A percentile compares a stretch with the other conserved stretches of the same genome.
Conservation (phyloP, 768 basidiomycete genomes). For the Suillus subluteus region DNA sequence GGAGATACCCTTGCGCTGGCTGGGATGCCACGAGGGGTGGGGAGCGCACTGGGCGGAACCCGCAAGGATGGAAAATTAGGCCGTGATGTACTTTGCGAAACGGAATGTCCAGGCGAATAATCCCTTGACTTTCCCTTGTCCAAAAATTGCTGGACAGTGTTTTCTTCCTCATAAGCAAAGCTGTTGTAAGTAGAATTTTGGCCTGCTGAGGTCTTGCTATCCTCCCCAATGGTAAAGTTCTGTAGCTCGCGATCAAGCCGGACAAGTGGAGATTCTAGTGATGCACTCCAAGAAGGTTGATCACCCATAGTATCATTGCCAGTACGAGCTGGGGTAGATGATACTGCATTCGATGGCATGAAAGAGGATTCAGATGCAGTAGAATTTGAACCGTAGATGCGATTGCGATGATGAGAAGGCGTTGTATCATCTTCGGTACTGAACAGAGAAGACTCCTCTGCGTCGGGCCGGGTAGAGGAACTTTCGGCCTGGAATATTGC, state of each 20-base stretch:
- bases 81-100: slow-evolving; percentile 54
- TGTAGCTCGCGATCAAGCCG: slow-evolving; percentile 66
- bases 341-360: slow-evolving; percentile 70
- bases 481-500: slow-evolving; percentile 20
- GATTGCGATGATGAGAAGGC: slow-evolving; percentile 15
- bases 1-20: slow-evolving; percentile 46
- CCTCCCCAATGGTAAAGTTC: slow-evolving; percentile 46
- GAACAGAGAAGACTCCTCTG: slow-evolving; percentile 15
- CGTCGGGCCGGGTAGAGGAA: slow-evolving; percentile 20
- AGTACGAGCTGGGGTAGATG: slow-evolving; percentile 73
- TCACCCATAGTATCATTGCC: slow-evolving; percentile 47
- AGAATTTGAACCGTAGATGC: slow-evolving; percentile 44
- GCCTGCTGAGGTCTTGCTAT: slow-evolving; percentile 36
- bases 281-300: slow-evolving; percentile 71
- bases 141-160: slow-evolving; percentile 31
- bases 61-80: slow-evolving; percentile 49
- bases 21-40: slow-evolving; percentile 41
- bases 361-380: slow-evolving; percentile 73
- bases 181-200: slow-evolving; percentile 30
- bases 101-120: slow-evolving; percentile 32
- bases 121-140: slow-evolving; percentile 54
- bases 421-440: slow-evolving; percentile 16
- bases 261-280: slow-evolving; percentile 74
- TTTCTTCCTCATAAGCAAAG: slow-evolving; percentile 34
- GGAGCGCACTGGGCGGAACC: slow-evolving; percentile 26